Conservation (phyloP, 2,329 filamentous ascomycete species). For the Aspergillus oerlinghausenensis region DNA sequence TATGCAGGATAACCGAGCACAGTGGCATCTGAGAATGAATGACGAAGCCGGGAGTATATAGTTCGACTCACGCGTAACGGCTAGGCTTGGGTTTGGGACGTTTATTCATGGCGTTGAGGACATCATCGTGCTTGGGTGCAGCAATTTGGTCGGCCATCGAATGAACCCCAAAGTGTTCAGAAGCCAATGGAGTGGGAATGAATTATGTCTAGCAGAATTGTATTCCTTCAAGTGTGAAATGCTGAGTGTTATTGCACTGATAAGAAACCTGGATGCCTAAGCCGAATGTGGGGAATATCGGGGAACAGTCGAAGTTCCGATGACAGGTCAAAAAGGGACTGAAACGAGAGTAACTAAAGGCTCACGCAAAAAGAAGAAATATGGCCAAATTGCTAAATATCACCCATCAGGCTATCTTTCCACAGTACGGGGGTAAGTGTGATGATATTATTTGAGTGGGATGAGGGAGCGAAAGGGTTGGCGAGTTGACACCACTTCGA, state of each 20-base stretch:
- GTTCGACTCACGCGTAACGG: slow-evolving; percentile 25
- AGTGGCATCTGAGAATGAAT: neutral
- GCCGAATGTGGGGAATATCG: slow-evolving; percentile 17
- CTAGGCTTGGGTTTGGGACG: slow-evolving; percentile 12
- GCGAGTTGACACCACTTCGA: neutral
- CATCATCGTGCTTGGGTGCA: slow-evolving; percentile 14
- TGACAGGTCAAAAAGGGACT: neutral
- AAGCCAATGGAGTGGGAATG: neutral
- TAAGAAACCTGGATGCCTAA: slow-evolving; percentile 16
- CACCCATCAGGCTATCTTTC: neutral
- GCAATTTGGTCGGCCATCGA: slow-evolving; percentile 22
- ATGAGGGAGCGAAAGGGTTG: neutral
- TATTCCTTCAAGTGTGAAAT: neutral
- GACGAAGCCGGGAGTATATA: neutral
- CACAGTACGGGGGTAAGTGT: neutral
- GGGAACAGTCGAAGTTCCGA: slow-evolving; percentile 1
- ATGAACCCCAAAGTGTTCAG: neutral
- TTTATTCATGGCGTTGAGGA: slow-evolving; percentile 11
- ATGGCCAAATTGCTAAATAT: neutral
- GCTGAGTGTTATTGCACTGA: neutral
- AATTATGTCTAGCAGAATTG: neutral
- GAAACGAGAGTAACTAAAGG: neutral
- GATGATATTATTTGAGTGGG: neutral
- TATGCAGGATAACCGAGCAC: neutral
- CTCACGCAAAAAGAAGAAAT: neutral